Conservation (phyloP, 257 asterid species). For the Misopates orontium region DNA sequence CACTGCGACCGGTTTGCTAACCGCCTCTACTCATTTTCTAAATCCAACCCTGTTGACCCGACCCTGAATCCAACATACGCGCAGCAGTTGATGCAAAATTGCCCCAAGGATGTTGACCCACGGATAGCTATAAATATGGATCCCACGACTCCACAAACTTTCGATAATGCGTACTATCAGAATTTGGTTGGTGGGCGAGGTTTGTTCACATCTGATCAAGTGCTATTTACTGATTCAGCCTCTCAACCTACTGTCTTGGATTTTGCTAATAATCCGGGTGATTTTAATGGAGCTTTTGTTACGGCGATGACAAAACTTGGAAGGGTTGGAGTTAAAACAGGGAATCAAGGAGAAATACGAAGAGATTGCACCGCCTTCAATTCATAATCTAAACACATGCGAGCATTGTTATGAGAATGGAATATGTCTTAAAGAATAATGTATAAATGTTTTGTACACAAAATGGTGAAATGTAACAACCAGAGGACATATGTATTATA, state of each 20-base stretch:
- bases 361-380: slow-evolving; percentile 62
- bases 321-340: slow-evolving; percentile 66
- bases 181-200: slow-evolving; percentile 64
- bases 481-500: slow-evolving; percentile 13
- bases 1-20: slow-evolving; percentile 68
- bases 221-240: slow-evolving; percentile 47
- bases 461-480: slow-evolving; percentile 14
- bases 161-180: slow-evolving; percentile 63
- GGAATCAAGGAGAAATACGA: slow-evolving; percentile 56
- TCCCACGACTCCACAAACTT: slow-evolving; percentile 52
- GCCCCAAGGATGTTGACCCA: slow-evolving; percentile 61
- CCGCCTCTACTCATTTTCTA: slow-evolving; percentile 55
- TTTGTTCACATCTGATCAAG: slow-evolving; percentile 75
- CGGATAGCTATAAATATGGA: slow-evolving; percentile 52
- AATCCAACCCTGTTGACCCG: slow-evolving; percentile 57
- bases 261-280: slow-evolving; percentile 48
- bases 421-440: slow-evolving; percentile 12
- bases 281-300: slow-evolving; percentile 51
- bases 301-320: slow-evolving; percentile 75
- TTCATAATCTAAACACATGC: slow-evolving; percentile 20
- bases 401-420: not conserved
- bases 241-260: slow-evolving; percentile 46
- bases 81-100: slow-evolving; percentile 49
- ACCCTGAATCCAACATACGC: slow-evolving; percentile 57
- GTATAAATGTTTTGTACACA: not conserved